Conservation (phyloP, 257 asterid genomes). For the Hygrophila difformis region DNA sequence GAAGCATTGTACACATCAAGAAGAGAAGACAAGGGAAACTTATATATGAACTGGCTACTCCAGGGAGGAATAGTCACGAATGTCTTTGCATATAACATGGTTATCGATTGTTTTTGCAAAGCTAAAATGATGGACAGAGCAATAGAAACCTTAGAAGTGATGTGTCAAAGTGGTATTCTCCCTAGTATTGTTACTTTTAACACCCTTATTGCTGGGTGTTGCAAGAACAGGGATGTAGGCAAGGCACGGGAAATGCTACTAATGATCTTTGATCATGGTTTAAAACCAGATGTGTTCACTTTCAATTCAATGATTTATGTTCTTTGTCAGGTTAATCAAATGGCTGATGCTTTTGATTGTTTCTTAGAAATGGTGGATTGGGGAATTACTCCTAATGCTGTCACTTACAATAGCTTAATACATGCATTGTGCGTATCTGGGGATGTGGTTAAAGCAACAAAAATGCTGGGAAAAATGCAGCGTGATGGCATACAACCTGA, state of each 20-base stretch:
- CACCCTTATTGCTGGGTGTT: slow-evolving; percentile 67
- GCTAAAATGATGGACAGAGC: slow-evolving; percentile 60
- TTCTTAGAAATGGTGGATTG: slow-evolving; percentile 67
- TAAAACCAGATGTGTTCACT: slow-evolving; percentile 65
- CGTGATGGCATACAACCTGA: slow-evolving; percentile 57
- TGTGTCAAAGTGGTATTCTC: slow-evolving; percentile 41
- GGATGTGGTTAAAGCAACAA: slow-evolving; percentile 45
- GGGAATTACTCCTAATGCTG: slow-evolving; percentile 66
- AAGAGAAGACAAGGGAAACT: slow-evolving; percentile 46
- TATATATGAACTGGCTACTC: slow-evolving; percentile 39
- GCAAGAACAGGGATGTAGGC: slow-evolving; percentile 41
- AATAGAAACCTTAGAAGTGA: slow-evolving; percentile 36
- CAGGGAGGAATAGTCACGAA: slow-evolving; percentile 36
- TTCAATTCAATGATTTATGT: slow-evolving; percentile 73
- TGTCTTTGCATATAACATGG: slow-evolving; percentile 55
- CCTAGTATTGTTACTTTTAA: slow-evolving; percentile 74
- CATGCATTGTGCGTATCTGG: slow-evolving; percentile 61
- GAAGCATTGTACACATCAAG: slow-evolving; percentile 50
- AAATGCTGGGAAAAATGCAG: slow-evolving; percentile 64
- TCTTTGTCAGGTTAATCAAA: slow-evolving; percentile 51
- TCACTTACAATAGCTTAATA: slow-evolving; percentile 62
- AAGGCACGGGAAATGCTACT: slow-evolving; percentile 46
- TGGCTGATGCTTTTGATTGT: slow-evolving; percentile 74
- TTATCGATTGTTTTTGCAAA: slow-evolving; percentile 80
- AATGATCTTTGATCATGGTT: slow-evolving; percentile 48